Evolutionary conservation across 1,284 basidiomycete species (phyloP).

Genomic region (Sporisorium scitamineum): DNA sequence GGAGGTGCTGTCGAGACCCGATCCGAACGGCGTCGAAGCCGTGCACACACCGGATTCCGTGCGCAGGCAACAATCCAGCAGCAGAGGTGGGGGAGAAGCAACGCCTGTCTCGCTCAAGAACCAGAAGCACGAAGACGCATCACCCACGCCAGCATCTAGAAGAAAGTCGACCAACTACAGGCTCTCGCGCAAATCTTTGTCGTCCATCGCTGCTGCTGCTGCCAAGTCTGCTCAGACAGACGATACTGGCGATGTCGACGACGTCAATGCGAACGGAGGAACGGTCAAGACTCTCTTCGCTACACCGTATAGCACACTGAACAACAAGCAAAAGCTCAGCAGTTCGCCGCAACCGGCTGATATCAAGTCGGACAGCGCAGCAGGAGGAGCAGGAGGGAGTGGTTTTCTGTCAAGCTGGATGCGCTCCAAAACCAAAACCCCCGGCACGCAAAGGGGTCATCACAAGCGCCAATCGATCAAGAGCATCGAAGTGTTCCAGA

Average conservation of each 20-base stretch:
- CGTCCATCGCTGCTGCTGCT: constrained; percentile 21
- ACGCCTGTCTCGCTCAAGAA: constrained; percentile 9
- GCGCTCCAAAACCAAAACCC: constrained; percentile 16
- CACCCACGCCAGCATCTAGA: constrained; percentile 1
- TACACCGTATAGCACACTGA: constrained; percentile 33
- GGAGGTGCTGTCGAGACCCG: constrained; percentile 39
- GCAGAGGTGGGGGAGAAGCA: neutral
- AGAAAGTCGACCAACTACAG: constrained; percentile 9
- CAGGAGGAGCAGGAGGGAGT: too few relatives aligned
- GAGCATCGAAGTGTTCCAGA: constrained; percentile 53
- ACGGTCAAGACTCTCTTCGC: constrained; percentile 37
- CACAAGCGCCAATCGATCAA: constrained; percentile 40
- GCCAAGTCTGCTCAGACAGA: constrained; percentile 1
- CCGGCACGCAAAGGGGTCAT: constrained; percentile 6
- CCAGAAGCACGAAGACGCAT: constrained; percentile 1
- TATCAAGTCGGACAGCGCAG: neutral
- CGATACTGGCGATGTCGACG: constrained; percentile 10
- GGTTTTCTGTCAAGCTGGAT: constrained; percentile 33
- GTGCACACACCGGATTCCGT: neutral
- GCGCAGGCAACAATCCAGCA: neutral
- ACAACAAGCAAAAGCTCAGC: constrained; percentile 7
- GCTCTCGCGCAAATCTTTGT: constrained; percentile 29
- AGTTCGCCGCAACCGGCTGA: constrained; percentile 11
- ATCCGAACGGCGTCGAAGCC: constrained; percentile 18
- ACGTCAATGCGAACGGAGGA: constrained; percentile 12